A percentile compares a stretch with the other conserved stretches of the same genome.
phyloP scores from a whole-genome alignment of 257 asterid genomes.

The Fraxinus cuspidata region DNA sequence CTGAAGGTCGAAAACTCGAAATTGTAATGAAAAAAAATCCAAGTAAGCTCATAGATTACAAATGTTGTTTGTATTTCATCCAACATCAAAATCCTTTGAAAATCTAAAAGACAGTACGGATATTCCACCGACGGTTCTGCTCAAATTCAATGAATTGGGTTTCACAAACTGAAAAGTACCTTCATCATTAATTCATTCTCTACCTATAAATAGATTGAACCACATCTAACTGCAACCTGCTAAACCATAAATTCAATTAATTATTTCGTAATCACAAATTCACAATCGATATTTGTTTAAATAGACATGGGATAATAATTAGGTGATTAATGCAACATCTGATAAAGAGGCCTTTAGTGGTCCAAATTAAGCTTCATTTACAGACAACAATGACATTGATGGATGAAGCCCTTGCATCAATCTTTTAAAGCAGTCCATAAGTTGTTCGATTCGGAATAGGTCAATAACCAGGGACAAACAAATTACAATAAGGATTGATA shows the following conservation, averaged over 20 bases:
- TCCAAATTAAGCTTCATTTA: conserved; percentile 41
- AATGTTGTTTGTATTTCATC: background rate
- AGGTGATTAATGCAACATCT: conserved; percentile 43
- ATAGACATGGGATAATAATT: conserved; percentile 15
- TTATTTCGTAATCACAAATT: no score
- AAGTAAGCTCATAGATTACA: background rate
- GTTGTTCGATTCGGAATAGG: background rate
- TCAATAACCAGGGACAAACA: background rate
- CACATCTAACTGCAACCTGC: background rate
- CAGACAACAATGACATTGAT: conserved; percentile 44
- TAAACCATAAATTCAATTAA: background rate
- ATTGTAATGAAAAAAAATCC: no score
- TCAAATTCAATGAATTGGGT: background rate
- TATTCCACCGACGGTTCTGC: conserved; percentile 31
- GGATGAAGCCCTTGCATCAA: conserved; percentile 35
- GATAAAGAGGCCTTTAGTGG: conserved; percentile 45
- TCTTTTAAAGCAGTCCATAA: conserved; percentile 26
- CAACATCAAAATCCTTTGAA: background rate
- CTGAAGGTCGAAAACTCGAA: no score
- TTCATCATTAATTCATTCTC: background rate
- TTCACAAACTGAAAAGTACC: background rate
- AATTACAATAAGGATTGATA: background rate
- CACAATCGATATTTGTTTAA: no score
- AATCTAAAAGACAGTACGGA: conserved; percentile 31
- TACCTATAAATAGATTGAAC: background rate